Evolutionary conservation across 306 rosid species (phyloP).

Genomic region (Vigna nakashimae): DNA sequence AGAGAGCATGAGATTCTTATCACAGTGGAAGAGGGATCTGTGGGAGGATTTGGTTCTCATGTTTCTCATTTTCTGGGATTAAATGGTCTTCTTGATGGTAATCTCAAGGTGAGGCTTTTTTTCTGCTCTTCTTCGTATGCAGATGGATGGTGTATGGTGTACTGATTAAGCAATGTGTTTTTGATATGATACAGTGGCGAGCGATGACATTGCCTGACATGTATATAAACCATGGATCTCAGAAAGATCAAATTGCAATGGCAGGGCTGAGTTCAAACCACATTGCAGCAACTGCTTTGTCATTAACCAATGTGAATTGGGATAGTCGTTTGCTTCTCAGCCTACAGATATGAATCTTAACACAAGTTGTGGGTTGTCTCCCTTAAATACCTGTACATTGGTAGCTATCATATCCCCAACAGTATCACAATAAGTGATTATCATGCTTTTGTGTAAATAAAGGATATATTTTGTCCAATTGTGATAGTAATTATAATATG

Average conservation of each 20-base stretch:
- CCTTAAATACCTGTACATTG: background rate
- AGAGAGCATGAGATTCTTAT: constrained; percentile 63
- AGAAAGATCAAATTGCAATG: constrained; percentile 54
- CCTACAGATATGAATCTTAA: constrained; percentile 30
- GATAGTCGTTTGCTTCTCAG: constrained; percentile 43
- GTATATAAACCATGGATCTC: constrained; percentile 75
- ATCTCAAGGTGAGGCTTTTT: constrained; percentile 57
- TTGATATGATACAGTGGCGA: constrained; percentile 58
- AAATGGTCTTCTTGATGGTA: constrained; percentile 67
- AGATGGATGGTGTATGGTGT: background rate
- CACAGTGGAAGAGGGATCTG: constrained; percentile 76
- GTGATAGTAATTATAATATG: too few species aligned
- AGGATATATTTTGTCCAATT: too few species aligned
- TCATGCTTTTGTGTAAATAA: too few species aligned
- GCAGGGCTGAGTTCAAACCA: constrained; percentile 69
- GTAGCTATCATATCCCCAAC: background rate
- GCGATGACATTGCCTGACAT: constrained; percentile 69
- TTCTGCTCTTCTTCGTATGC: background rate
- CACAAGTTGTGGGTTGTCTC: background rate
- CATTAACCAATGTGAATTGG: constrained; percentile 49
- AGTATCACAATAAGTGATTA: too few species aligned
- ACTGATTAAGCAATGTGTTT: background rate
- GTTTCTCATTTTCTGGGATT: constrained; percentile 66
- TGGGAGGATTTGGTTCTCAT: constrained; percentile 81
- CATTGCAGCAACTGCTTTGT: constrained; percentile 62